Evolutionary conservation across 352 stramenopile genomes (phyloP).

Genomic region (Phytophthora litchii): DNA sequence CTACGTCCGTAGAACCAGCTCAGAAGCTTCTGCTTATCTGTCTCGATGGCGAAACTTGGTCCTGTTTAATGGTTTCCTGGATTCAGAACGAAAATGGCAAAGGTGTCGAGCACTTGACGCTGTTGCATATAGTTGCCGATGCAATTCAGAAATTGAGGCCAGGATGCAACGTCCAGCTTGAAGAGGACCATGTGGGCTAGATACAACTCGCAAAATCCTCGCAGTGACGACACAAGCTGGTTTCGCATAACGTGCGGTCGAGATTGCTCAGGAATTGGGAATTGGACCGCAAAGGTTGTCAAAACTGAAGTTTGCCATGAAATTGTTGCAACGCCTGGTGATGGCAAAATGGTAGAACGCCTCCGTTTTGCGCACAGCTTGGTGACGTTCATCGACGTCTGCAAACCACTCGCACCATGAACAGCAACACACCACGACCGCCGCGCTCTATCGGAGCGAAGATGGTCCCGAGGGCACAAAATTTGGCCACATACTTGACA

Average conservation of each 20-base stretch:
- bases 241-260: background rate
- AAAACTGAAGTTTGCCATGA: constrained; percentile 1
- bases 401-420: background rate
- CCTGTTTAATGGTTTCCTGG: too few relatives aligned
- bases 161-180: background rate
- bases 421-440: background rate
- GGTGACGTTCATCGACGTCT: constrained; percentile 7
- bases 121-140: background rate
- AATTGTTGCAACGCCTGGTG: too few relatives aligned
- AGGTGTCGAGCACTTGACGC: background rate
- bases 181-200: background rate
- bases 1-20: constrained; percentile 24
- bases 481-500: constrained; percentile 21
- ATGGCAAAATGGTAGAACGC: background rate
- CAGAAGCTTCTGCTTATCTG: constrained; percentile 29
- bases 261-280: background rate
- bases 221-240: constrained; percentile 6
- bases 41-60: too few relatives aligned
- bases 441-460: constrained; percentile 20
- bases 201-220: constrained; percentile 14
- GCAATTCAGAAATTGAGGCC: background rate
- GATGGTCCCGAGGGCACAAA: constrained; percentile 26
- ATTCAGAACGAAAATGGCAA: too few relatives aligned
- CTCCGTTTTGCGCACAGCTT: constrained; percentile 13
- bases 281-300: too few relatives aligned